Conservation (phyloP, 1,139 yeast genomes). For the Debaryomyces udenii region DNA sequence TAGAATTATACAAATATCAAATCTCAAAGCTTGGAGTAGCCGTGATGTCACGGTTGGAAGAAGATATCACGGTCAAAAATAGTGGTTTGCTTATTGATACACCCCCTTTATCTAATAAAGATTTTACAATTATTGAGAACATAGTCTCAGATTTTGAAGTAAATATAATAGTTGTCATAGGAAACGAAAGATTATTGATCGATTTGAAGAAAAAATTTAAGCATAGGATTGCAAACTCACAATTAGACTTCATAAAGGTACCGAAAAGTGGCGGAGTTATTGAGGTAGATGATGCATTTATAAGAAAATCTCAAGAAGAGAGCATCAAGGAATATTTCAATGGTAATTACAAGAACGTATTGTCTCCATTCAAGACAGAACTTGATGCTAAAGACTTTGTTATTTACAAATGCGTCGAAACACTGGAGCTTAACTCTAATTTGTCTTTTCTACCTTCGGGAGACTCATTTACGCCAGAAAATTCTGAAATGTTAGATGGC, state of each 20-base stretch:
- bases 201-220: constrained; percentile 63
- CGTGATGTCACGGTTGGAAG: constrained; percentile 57
- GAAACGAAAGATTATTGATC: constrained; percentile 64
- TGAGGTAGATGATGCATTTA: constrained; percentile 69
- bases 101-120: constrained; percentile 60
- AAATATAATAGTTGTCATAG: constrained; percentile 59
- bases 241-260: constrained; percentile 58
- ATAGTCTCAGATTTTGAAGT: constrained; percentile 66
- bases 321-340: constrained; percentile 87
- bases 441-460: constrained; percentile 51
- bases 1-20: constrained; percentile 59
- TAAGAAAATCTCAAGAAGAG: constrained; percentile 72
- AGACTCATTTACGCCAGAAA: constrained; percentile 42
- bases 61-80: constrained; percentile 53
- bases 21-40: constrained; percentile 62
- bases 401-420: constrained; percentile 43
- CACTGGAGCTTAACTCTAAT: constrained; percentile 40
- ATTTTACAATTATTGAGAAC: constrained; percentile 57
- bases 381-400: constrained; percentile 39
- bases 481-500: constrained; percentile 21
- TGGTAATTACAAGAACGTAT: constrained; percentile 65
- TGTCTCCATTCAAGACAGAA: constrained; percentile 70
- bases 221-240: constrained; percentile 34
- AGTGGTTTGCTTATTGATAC: constrained; percentile 81
- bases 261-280: constrained; percentile 75